These are phyloP conservation scores for Saturnispora quitensis DNA, from an alignment of 805 yeast species.

Conservation along the genomic window DNA sequence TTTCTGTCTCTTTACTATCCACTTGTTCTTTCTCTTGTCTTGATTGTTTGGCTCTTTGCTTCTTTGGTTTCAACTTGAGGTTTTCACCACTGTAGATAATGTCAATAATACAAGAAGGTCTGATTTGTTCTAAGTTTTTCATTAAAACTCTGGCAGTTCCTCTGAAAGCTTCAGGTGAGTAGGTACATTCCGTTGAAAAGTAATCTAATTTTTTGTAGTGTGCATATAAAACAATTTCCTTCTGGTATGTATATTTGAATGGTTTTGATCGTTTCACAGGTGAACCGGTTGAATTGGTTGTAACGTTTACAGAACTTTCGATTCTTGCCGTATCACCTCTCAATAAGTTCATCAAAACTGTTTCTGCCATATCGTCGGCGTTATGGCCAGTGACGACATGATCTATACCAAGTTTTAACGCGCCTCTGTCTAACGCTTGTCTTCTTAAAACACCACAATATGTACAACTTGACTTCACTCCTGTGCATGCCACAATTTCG, in stretches of 20 bases:
- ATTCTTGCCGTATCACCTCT: slow-evolving; percentile 95
- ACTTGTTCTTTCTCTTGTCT: slow-evolving; percentile 17
- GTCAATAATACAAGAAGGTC: slow-evolving; percentile 91
- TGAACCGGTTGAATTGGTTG: slow-evolving; percentile 75
- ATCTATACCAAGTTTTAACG: slow-evolving; percentile 69
- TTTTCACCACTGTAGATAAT: slow-evolving; percentile 92
- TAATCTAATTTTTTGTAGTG: slow-evolving; percentile 93
- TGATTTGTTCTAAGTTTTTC: slow-evolving; percentile 79
- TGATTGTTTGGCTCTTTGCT: slow-evolving; percentile 27
- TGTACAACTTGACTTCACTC: slow-evolving; percentile 89
- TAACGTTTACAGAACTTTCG: slow-evolving; percentile 77
- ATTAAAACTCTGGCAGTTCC: slow-evolving; percentile 93
- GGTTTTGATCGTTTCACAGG: slow-evolving; percentile 94
- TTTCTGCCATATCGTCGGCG: slow-evolving; percentile 99
- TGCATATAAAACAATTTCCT: slow-evolving; percentile 95
- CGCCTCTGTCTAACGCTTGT: slow-evolving; percentile 95
- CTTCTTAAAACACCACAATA: slow-evolving; percentile 96
- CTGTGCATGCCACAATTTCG: slow-evolving; percentile 90
- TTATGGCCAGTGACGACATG: slow-evolving; percentile 98
- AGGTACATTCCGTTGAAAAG: slow-evolving; percentile 94
- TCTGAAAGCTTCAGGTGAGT: slow-evolving; percentile 97
- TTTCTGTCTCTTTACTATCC: slow-evolving; percentile 35
- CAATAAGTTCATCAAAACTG: slow-evolving; percentile 86
- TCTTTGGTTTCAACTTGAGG: slow-evolving; percentile 54
- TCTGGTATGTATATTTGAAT: slow-evolving; percentile 89